A percentile compares a stretch with the other conserved stretches of the same genome.
phyloP scores from a whole-genome alignment of 306 rosid species.

The Vigna reflexopilosa region DNA sequence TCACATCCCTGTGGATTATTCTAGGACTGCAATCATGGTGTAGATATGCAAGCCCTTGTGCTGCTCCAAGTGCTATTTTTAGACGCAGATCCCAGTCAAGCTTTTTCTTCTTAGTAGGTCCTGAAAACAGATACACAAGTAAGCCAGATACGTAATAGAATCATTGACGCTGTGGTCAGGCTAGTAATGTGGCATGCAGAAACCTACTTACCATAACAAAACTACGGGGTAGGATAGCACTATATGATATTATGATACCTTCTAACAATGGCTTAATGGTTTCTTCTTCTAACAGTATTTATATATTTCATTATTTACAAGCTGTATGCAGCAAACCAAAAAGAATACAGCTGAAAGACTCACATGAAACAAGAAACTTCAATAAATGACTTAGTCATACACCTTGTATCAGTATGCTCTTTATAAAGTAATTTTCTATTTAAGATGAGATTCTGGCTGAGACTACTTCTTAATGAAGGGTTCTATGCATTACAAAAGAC shows the following conservation, averaged over 20 bases:
- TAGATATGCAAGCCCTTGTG: slow-evolving; percentile 91
- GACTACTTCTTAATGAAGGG: not conserved
- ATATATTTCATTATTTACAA: not conserved
- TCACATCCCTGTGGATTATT: slow-evolving; percentile 92
- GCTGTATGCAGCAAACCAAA: not conserved
- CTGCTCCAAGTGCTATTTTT: slow-evolving; percentile 88
- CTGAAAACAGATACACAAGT: slow-evolving; percentile 46
- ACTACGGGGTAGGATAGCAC: not conserved
- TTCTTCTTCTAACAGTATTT: not conserved
- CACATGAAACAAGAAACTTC: slow-evolving; percentile 9
- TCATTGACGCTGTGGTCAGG: not conserved
- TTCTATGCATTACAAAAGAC: not conserved
- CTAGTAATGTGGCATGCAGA: not conserved
- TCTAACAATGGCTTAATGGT: not conserved
- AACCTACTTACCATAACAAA: not conserved
- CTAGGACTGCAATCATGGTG: slow-evolving; percentile 96
- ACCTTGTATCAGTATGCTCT: not conserved
- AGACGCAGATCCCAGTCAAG: slow-evolving; percentile 86
- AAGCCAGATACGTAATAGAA: not conserved
- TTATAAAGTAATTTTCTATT: not conserved
- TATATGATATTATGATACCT: not conserved
- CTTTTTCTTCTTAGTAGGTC: slow-evolving; percentile 72
- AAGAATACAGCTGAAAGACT: not conserved
- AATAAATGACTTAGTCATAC: not conserved
- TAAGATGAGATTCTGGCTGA: not conserved